These are phyloP conservation scores for Diaporthe ilicicola DNA, from an alignment of 2,329 filamentous ascomycete species.

Conservation along the genomic window DNA sequence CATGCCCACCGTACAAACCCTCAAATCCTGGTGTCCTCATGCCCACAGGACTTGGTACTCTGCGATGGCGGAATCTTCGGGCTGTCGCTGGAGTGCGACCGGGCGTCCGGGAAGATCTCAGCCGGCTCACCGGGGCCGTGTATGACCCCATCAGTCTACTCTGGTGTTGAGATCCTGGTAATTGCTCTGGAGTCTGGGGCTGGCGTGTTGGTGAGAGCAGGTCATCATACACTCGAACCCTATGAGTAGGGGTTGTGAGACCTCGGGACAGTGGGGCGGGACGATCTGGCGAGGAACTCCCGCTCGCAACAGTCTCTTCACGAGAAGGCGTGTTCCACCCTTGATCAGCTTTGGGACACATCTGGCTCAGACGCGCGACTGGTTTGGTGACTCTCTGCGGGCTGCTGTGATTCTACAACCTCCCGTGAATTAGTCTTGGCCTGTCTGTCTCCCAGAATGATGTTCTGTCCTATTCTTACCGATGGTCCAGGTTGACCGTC, in stretches of 20 bases:
- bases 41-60: conserved; percentile 47
- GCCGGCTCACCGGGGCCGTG: conserved; percentile 49
- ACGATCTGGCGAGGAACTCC: conserved; percentile 5
- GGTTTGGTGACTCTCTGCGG: conserved; percentile 17
- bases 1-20: conserved; percentile 57
- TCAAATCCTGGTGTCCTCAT: conserved; percentile 52
- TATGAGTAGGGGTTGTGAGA: conserved; percentile 34
- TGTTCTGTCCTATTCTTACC: conserved; percentile 8
- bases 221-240: conserved; percentile 57
- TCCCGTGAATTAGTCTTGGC: neutral
- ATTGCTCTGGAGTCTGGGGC: conserved; percentile 58
- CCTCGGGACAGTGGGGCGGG: conserved; percentile 32
- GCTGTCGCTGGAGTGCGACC: conserved; percentile 36
- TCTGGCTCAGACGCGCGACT: conserved; percentile 1
- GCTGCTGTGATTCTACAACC: conserved; percentile 20
- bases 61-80: conserved; percentile 36
- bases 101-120: conserved; percentile 33
- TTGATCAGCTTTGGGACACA: conserved; percentile 1
- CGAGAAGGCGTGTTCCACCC: neutral
- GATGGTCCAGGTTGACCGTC: conserved; percentile 29
- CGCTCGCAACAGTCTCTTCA: neutral
- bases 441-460: neutral
- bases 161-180: conserved; percentile 58
- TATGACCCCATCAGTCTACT: conserved; percentile 53
- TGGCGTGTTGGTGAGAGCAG: conserved; percentile 51